Conservation (phyloP, 2,329 filamentous ascomycete species). For the Alternaria incomplexa region DNA sequence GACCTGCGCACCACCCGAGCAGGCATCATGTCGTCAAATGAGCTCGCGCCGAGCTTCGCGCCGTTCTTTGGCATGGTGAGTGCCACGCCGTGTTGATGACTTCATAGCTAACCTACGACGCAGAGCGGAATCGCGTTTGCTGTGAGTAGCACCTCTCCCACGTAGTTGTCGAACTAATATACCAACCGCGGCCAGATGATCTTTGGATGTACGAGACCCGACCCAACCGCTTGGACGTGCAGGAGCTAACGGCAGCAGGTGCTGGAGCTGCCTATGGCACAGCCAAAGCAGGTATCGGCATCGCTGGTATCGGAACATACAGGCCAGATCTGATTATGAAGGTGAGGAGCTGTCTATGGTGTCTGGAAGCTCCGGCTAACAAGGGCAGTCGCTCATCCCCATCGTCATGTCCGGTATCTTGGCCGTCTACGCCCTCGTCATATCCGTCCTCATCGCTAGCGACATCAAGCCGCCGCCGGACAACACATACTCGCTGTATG, state of each 20-base stretch:
- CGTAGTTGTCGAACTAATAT: conserved; percentile 22
- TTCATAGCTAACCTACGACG: conserved; percentile 45
- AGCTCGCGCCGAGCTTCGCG: conserved; percentile 74
- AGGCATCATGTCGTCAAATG: conserved; percentile 30
- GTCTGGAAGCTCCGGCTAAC: conserved; percentile 25
- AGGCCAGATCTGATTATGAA: conserved; percentile 91
- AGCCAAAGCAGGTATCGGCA: conserved; percentile 86
- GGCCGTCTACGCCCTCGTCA: conserved; percentile 95
- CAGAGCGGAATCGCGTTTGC: conserved; percentile 79
- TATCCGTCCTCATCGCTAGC: conserved; percentile 92
- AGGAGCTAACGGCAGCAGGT: conserved; percentile 53
- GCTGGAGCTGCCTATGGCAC: conserved; percentile 84
- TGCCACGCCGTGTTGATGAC: conserved; percentile 29
- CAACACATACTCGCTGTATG: conserved; percentile 80
- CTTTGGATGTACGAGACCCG: conserved; percentile 71
- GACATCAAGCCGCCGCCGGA: conserved; percentile 77
- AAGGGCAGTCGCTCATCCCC: conserved; percentile 75
- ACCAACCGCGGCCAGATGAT: conserved; percentile 64
- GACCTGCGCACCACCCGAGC: not conserved
- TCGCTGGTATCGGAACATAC: conserved; percentile 84
- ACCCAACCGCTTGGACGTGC: not conserved
- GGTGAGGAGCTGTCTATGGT: conserved; percentile 53
- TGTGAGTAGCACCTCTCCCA: conserved; percentile 44
- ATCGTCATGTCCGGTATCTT: conserved; percentile 99
- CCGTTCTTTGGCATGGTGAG: conserved; percentile 88